Evolutionary conservation across 2,329 filamentous ascomycete genomes (phyloP), one percentile per base, ranked within the genome.

Genomic region (Plenodomus biglobosus): DNA sequence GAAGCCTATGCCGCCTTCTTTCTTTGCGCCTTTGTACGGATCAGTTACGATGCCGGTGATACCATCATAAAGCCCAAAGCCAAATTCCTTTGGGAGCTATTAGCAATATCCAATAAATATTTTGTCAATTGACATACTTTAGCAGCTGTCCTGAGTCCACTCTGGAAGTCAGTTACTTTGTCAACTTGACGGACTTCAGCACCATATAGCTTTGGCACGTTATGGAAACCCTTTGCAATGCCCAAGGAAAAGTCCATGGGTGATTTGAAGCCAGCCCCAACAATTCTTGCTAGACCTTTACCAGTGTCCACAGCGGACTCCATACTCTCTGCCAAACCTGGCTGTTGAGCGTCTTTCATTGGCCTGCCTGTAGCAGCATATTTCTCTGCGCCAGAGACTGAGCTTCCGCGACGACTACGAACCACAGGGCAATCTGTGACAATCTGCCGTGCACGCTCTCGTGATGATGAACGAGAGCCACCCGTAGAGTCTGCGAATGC

Each of bases 161-260:
- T 89, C 43, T 83, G 80, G 41, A 95, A 75, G 42, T 85, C 87
- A 0, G 88, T 91, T 3, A 96, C 88, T 59, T 89, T 90, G 48
- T 90, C 87, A 1, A 82, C 76, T n/a, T 87, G 86, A 8, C 89
- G 81, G 1, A 96, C 85, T 1, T 89, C 84, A 61, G 95, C 91
- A 36, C 91, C 88, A 65, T 96, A 96, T 1, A 96, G 76, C 58
- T 83, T 86, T 0, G 92, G 91, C 5, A 88, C 86, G 61, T 96
- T 96, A 65, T 92, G 87, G 67, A 96, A 95, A 0, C 92, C 92
- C 69, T 87, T 88, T 0, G 91, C 87, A 32, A 96, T 73, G 1
- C 88, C 88, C 36, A 96, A 74, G 35, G 88, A 89, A 55, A 96
- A 87, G 67, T 95, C 90, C 79, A 94, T 86, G 0, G 91, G 92